Conservation (phyloP, 2,329 filamentous ascomycete genomes). For the Neonectria hederae region DNA sequence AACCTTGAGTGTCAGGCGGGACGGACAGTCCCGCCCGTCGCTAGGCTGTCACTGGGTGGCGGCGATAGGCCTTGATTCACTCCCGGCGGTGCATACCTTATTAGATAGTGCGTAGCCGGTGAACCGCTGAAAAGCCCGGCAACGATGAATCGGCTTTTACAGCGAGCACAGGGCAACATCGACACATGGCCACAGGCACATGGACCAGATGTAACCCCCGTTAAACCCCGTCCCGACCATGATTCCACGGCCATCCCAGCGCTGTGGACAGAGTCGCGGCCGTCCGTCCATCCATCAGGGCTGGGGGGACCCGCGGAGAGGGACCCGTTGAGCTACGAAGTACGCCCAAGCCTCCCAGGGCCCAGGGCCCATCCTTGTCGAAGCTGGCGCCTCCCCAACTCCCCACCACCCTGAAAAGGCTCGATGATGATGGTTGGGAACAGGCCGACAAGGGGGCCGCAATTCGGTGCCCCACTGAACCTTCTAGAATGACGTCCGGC, state of each 20-base stretch:
- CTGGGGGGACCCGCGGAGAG: not conserved
- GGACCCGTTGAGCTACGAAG: too few species aligned
- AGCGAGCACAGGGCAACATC: not conserved
- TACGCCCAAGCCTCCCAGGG: not conserved
- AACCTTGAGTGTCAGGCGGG: not conserved
- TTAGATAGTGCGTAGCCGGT: too few species aligned
- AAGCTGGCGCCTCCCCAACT: not conserved
- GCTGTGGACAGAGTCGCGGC: not conserved
- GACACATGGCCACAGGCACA: not conserved
- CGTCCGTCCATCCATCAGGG: not conserved
- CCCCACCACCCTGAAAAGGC: not conserved
- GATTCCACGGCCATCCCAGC: not conserved
- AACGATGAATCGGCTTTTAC: not conserved
- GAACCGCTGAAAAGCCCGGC: not conserved
- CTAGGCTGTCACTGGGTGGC: not conserved
- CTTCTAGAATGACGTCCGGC: constrained; percentile 53
- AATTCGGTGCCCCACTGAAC: constrained; percentile 52
- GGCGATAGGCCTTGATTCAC: not conserved
- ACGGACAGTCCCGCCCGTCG: constrained; percentile 1
- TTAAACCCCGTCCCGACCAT: not conserved
- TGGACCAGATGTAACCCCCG: not conserved
- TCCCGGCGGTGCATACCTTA: too few species aligned
- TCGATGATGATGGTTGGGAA: not conserved
- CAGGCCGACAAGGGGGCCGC: not conserved
- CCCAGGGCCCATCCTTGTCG: not conserved